phyloP scores from a whole-genome alignment of 441 rosid species.

The Kokia cookei region DNA sequence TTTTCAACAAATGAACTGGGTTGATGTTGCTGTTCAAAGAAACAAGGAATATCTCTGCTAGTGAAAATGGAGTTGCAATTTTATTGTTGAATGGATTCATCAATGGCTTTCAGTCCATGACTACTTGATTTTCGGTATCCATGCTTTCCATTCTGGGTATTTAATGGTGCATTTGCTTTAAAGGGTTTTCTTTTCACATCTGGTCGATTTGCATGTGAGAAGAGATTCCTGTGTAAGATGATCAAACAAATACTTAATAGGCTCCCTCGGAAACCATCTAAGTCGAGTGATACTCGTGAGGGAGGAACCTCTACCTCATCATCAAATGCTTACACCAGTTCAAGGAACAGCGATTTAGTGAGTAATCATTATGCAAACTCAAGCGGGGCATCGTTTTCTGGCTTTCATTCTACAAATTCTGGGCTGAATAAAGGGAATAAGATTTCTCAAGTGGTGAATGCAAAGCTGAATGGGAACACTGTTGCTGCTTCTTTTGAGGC shows the following conservation, averaged over 20 bases:
- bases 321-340: conserved; percentile 34
- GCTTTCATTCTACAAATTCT: conserved; percentile 22
- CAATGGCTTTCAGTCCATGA: neutral
- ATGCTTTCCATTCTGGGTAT: neutral
- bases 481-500: conserved; percentile 50
- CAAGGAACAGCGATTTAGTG: conserved; percentile 41
- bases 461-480: conserved; percentile 50
- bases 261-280: conserved; percentile 78
- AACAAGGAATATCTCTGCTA: conserved; percentile 8
- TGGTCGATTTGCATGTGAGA: conserved; percentile 8
- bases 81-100: neutral
- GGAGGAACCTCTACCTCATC: conserved; percentile 45
- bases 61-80: neutral
- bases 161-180: conserved; percentile 7
- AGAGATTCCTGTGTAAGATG: conserved; percentile 26
- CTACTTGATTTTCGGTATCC: neutral
- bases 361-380: conserved; percentile 28
- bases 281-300: conserved; percentile 51
- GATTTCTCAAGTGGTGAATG: conserved; percentile 33
- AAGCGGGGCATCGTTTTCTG: conserved; percentile 20
- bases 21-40: conserved; percentile 20
- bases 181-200: conserved; percentile 7
- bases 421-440: conserved; percentile 43
- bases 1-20: conserved; percentile 4
- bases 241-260: conserved; percentile 77